Conservation (phyloP, 768 basidiomycete species). For the Leccinum truebloodii region DNA sequence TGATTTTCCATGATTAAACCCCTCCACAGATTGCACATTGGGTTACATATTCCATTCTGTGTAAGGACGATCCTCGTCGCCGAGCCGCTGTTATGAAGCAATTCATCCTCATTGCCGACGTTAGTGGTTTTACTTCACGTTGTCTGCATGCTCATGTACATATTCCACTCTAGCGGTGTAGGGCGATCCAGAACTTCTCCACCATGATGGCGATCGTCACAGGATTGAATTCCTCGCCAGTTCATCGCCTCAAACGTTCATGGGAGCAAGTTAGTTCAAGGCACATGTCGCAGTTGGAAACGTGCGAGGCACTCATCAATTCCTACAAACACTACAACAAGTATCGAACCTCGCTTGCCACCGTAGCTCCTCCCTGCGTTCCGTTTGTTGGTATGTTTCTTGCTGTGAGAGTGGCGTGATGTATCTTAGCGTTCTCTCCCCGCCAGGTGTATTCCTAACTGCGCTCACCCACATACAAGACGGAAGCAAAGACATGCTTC, state of each 20-base stretch:
- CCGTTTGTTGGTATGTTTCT: constrained; percentile 62
- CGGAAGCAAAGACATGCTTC: constrained; percentile 53
- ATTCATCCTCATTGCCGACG: constrained; percentile 66
- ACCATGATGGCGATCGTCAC: constrained; percentile 69
- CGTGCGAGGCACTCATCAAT: constrained; percentile 59
- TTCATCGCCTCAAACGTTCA: constrained; percentile 64
- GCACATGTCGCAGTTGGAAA: constrained; percentile 48
- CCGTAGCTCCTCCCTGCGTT: constrained; percentile 62
- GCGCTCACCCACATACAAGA: constrained; percentile 63
- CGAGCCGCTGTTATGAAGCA: constrained; percentile 64
- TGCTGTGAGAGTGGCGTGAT: not conserved
- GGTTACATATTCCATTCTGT: constrained; percentile 60
- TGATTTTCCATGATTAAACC: not conserved
- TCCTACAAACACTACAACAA: constrained; percentile 69
- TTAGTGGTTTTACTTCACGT: constrained; percentile 32
- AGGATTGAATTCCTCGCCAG: constrained; percentile 65
- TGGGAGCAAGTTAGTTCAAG: constrained; percentile 57
- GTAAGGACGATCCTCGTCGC: constrained; percentile 56
- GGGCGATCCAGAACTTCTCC: constrained; percentile 64
- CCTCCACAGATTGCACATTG: constrained; percentile 52
- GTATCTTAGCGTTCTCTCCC: constrained; percentile 5
- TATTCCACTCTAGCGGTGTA: constrained; percentile 48
- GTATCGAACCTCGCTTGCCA: constrained; percentile 55
- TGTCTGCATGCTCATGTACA: constrained; percentile 3
- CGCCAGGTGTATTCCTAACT: constrained; percentile 57